These are phyloP conservation scores for Nigrospora osmanthi DNA, from an alignment of 2,329 filamentous ascomycete genomes.

Conservation along the genomic window DNA sequence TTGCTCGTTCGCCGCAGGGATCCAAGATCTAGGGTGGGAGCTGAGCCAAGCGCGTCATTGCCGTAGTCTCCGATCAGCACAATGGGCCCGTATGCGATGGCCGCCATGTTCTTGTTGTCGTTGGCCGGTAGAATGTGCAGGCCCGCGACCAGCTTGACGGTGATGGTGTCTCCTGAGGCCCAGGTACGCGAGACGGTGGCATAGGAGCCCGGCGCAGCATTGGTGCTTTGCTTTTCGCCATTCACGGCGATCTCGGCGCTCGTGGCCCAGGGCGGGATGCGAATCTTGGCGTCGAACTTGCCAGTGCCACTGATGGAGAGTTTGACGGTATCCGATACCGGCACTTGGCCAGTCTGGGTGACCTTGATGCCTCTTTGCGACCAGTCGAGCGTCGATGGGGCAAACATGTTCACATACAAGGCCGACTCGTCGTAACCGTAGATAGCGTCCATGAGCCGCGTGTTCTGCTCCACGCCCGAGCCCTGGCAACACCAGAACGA, in stretches of 20 bases:
- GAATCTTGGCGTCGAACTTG: constrained; percentile 25
- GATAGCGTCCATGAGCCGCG: constrained; percentile 44
- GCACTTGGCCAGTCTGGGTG: constrained; percentile 34
- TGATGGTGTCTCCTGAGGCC: constrained; percentile 32
- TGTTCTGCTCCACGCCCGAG: constrained; percentile 40
- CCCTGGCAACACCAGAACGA: constrained; percentile 48
- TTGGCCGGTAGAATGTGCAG: constrained; percentile 36
- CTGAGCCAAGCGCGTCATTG: constrained; percentile 9
- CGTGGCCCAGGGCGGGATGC: constrained; percentile 37
- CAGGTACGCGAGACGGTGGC: constrained; percentile 31
- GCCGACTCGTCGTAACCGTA: constrained; percentile 35
- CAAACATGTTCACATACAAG: constrained; percentile 42
- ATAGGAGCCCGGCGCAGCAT: constrained; percentile 28
- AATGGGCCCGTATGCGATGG: constrained; percentile 37
- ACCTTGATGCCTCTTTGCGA: constrained; percentile 28
- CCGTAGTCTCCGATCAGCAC: constrained; percentile 39
- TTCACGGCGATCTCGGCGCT: constrained; percentile 33
- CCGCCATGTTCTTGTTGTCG: constrained; percentile 33
- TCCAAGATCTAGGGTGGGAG: constrained; percentile 21
- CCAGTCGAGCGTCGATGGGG: constrained; percentile 37
- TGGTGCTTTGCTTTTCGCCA: constrained; percentile 20
- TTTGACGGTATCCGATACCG: constrained; percentile 28
- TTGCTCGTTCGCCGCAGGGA: constrained; percentile 15
- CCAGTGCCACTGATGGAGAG: constrained; percentile 26
- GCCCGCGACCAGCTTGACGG: constrained; percentile 35